Percentiles rank a stretch among this genome's conserved stretches.
Evolutionary conservation across 2,329 filamentous ascomycete species (phyloP).

Genomic region (Ampelomyces quisqualis): DNA sequence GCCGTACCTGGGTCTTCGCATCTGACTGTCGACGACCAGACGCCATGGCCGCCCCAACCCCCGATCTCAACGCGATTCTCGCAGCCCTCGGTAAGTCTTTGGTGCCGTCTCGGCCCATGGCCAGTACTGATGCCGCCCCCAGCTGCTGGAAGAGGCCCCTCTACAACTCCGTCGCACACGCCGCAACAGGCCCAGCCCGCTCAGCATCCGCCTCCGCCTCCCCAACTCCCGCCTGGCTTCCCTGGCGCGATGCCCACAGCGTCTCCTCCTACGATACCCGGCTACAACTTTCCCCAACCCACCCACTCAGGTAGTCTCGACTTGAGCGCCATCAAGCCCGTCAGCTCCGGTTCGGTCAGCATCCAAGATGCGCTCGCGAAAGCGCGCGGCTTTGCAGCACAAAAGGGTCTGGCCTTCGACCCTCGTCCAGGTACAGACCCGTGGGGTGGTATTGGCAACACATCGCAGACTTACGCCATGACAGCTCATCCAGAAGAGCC

Average conservation of each 20-base stretch:
- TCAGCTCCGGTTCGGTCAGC: constrained; percentile 77
- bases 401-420: constrained; percentile 66
- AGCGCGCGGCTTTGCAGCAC: constrained; percentile 76
- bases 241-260: constrained; percentile 46
- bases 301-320: constrained; percentile 75
- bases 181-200: constrained; percentile 44
- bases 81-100: constrained; percentile 40
- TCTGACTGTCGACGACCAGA: constrained; percentile 5
- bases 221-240: constrained; percentile 48
- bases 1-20: constrained; percentile 5
- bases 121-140: constrained; percentile 11
- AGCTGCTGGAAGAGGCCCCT: constrained; percentile 51
- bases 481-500: constrained; percentile 49
- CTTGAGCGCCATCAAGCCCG: constrained; percentile 74
- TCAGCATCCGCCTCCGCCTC: constrained; percentile 47
- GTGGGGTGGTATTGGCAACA: constrained; percentile 38
- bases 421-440: constrained; percentile 49
- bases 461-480: constrained; percentile 36
- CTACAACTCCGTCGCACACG: constrained; percentile 51
- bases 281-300: constrained; percentile 64
- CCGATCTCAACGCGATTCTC: constrained; percentile 44
- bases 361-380: constrained; percentile 83
- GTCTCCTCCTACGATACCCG: constrained; percentile 45
- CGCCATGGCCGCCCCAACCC: constrained; percentile 38
- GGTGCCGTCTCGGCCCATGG: not conserved